Evolutionary conservation across 306 rosid species (phyloP).

Genomic region (Cucurbita maxima): DNA sequence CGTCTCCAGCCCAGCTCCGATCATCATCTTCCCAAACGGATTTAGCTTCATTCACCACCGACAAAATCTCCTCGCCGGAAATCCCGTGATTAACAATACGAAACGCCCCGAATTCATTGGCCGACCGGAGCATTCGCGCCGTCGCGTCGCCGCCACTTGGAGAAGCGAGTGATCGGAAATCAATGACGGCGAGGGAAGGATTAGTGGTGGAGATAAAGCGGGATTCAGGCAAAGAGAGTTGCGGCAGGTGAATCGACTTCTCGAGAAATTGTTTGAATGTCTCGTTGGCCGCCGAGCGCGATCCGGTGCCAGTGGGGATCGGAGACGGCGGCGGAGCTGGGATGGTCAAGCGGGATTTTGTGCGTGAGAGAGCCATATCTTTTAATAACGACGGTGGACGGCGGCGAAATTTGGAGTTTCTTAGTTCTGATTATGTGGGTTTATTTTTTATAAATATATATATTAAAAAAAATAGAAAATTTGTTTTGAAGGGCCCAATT

Average conservation of each 20-base stretch:
- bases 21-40: constrained; percentile 6
- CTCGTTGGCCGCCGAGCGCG: constrained; percentile 51
- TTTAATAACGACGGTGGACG: background rate
- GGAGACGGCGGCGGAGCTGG: constrained; percentile 56
- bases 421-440: background rate
- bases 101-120: constrained; percentile 38
- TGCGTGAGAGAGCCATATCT: constrained; percentile 23
- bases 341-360: constrained; percentile 4
- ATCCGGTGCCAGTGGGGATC: constrained; percentile 57
- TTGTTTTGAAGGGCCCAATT: background rate
- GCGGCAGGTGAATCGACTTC: constrained; percentile 28
- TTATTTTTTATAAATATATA: background rate
- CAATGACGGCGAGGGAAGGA: constrained; percentile 27
- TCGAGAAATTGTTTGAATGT: constrained; percentile 42
- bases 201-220: background rate
- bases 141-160: background rate
- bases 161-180: constrained; percentile 23
- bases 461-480: background rate
- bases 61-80: constrained; percentile 23
- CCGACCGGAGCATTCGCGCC: constrained; percentile 23
- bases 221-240: constrained; percentile 28
- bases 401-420: background rate
- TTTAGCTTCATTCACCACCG: constrained; percentile 25
- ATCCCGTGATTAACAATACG: constrained; percentile 48
- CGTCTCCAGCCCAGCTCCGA: background rate